A percentile compares a stretch with the other conserved stretches of the same genome.
Conservation (phyloP, 2,329 filamentous ascomycete genomes). For the Zymoseptoria crescenta region DNA sequence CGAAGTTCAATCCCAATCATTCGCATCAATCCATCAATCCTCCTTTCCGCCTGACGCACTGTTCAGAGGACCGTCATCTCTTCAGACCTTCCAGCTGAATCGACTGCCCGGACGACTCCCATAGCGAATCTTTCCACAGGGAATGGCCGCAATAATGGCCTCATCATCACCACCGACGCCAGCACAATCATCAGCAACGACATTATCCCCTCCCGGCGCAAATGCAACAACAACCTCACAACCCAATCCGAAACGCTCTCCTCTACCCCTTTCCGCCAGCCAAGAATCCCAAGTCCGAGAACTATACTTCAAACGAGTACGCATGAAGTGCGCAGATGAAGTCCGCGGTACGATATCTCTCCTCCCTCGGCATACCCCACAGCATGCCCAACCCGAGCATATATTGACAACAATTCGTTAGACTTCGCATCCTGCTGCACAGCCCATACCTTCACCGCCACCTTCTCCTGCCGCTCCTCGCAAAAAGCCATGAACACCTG, state of each 20-base stretch:
- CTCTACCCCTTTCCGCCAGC: slow-evolving; percentile 70
- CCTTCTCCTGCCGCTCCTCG: slow-evolving; percentile 74
- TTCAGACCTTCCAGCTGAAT: background rate
- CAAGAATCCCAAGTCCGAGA: slow-evolving; percentile 78
- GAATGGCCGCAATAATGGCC: slow-evolving; percentile 17
- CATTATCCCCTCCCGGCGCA: slow-evolving; percentile 1
- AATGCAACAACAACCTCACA: slow-evolving; percentile 1
- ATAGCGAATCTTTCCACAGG: background rate
- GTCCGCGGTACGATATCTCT: slow-evolving; percentile 35
- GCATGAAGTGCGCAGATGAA: slow-evolving; percentile 59
- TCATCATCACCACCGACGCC: slow-evolving; percentile 2
- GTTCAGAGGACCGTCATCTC: background rate
- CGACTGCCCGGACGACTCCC: background rate
- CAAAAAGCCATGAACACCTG: slow-evolving; percentile 86
- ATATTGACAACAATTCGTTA: slow-evolving; percentile 33
- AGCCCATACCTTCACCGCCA: slow-evolving; percentile 76
- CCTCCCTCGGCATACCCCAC: background rate
- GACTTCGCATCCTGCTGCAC: slow-evolving; percentile 88
- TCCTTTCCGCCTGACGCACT: background rate
- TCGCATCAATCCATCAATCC: background rate
- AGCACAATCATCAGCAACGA: background rate
- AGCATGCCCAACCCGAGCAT: too few relatives aligned
- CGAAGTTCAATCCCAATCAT: background rate
- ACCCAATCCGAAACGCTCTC: slow-evolving; percentile 51
- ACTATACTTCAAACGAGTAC: slow-evolving; percentile 71